Evolutionary conservation across 225 moss, liverwort and hornwort species (phyloP).

Genomic region (Straminergon stramineum): DNA sequence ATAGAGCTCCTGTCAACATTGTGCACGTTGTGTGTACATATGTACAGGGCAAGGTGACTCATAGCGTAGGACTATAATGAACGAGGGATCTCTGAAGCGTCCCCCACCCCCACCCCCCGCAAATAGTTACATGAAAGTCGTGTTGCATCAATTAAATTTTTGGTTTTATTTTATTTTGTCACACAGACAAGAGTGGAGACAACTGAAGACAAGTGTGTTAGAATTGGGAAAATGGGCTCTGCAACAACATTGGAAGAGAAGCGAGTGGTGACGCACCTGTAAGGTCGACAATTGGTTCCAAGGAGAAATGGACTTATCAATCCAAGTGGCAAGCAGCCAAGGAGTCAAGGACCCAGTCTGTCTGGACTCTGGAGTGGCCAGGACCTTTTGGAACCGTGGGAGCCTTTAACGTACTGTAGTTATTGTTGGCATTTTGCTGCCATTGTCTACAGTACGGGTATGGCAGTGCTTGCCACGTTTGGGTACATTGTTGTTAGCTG

Average conservation of each 20-base stretch:
- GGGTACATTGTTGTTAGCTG: too few relatives aligned
- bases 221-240: neutral
- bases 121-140: neutral
- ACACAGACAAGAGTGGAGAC: neutral
- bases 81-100: neutral
- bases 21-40: neutral
- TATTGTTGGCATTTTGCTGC: too few relatives aligned
- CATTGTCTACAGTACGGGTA: too few relatives aligned
- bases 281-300: neutral
- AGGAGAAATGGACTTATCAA: neutral
- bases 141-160: neutral
- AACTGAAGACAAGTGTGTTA: neutral
- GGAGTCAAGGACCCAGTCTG: neutral
- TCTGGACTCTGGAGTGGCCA: neutral
- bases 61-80: neutral
- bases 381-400: neutral
- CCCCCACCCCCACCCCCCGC: too few relatives aligned
- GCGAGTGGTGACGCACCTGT: neutral
- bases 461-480: too few relatives aligned
- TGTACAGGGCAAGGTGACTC: neutral
- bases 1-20: neutral
- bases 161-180: neutral
- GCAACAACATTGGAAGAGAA: neutral
- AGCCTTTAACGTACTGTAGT: too few relatives aligned
- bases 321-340: conserved; percentile 14